phyloP scores from a whole-genome alignment of 176 grass and related monocot species.

The Oryza australiensis region DNA sequence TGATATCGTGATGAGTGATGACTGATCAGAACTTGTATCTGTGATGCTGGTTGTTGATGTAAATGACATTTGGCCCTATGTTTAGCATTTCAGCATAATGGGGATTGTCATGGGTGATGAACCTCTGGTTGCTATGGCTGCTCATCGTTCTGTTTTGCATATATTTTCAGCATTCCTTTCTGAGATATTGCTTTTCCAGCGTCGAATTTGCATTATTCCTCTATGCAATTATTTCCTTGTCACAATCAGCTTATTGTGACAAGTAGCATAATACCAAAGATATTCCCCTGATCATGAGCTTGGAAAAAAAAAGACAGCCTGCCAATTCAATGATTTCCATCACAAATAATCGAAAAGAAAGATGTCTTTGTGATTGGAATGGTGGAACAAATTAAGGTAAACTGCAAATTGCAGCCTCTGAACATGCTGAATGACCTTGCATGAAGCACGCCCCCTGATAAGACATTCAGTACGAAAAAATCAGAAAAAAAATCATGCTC shows the following conservation, averaged over 20 bases:
- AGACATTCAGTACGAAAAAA: not conserved
- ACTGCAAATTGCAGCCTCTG: not conserved
- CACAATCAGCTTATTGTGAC: not conserved
- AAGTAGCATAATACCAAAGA: not conserved
- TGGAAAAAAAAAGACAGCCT: not conserved
- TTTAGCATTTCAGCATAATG: not conserved
- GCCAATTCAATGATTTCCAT: not conserved
- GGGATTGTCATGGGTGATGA: slow-evolving; percentile 27
- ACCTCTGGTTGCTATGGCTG: not conserved
- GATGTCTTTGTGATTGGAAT: too few species aligned
- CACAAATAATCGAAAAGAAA: not conserved
- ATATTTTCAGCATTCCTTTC: not conserved
- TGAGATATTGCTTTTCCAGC: not conserved
- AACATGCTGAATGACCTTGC: not conserved
- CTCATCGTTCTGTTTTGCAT: not conserved
- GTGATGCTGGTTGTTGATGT: slow-evolving; percentile 7
- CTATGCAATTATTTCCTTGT: not conserved
- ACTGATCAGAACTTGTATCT: not conserved
- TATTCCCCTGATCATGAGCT: not conserved
- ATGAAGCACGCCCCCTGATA: not conserved
- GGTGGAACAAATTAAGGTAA: not conserved
- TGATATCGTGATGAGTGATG: not conserved
- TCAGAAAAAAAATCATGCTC: not conserved
- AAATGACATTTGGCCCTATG: not conserved
- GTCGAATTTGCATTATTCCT: not conserved